phyloP scores from a whole-genome alignment of 2,329 filamentous ascomycete genomes.

The Penicillium sp. region DNA sequence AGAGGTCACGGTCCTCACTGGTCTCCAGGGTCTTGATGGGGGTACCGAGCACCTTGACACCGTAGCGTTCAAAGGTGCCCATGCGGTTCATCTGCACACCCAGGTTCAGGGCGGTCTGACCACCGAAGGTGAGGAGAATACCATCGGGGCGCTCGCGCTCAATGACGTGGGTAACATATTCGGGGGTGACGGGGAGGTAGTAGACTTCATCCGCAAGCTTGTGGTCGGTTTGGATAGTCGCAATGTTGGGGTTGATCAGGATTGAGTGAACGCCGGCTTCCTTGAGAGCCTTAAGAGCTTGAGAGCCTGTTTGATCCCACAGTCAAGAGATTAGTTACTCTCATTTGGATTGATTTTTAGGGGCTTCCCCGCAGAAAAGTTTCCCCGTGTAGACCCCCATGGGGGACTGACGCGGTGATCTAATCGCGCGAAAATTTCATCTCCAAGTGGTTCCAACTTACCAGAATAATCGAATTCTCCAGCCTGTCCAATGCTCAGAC shows the following conservation, averaged over 20 bases:
- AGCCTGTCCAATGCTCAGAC: constrained; percentile 93
- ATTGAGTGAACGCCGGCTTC: constrained; percentile 90
- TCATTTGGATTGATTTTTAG: neutral
- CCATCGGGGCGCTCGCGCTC: constrained; percentile 94
- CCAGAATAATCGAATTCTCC: constrained; percentile 99
- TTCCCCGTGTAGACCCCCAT: neutral
- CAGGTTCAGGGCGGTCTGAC: constrained; percentile 93
- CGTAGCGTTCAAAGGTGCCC: constrained; percentile 92
- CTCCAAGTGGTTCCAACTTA: constrained; percentile 50
- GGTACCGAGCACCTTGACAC: constrained; percentile 92
- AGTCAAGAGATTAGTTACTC: constrained; percentile 20
- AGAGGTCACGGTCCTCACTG: constrained; percentile 93
- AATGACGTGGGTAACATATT: constrained; percentile 97
- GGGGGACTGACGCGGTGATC: neutral
- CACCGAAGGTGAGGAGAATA: constrained; percentile 95
- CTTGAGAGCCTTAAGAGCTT: constrained; percentile 94
- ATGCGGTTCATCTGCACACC: constrained; percentile 97
- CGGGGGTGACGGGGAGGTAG: constrained; percentile 94
- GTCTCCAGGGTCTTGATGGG: constrained; percentile 92
- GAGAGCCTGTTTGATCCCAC: constrained; percentile 64
- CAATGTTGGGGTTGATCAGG: constrained; percentile 96
- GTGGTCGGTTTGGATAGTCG: constrained; percentile 97
- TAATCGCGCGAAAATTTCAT: neutral
- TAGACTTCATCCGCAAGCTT: constrained; percentile 95
- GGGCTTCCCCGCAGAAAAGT: constrained; percentile 11